A percentile compares a stretch with the other conserved stretches of the same genome.
These are phyloP conservation scores for Oropetium thomaeum DNA, from an alignment of 176 grass and related monocot species.

Conservation along the genomic window DNA sequence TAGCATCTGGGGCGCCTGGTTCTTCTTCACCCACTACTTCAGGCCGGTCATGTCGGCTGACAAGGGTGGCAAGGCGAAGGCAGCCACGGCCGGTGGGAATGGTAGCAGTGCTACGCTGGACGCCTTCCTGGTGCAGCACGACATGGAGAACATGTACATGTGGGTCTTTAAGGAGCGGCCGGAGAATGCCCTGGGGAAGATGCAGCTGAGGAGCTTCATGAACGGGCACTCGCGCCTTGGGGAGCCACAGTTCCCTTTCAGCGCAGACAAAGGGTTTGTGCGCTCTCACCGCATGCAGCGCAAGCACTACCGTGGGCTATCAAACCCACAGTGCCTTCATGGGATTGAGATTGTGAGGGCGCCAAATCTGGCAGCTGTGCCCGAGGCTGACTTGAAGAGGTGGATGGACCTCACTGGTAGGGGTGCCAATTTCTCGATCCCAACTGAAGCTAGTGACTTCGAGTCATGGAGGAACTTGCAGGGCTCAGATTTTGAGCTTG, in stretches of 20 bases:
- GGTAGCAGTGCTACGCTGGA: slow-evolving; percentile 59
- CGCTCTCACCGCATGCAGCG: slow-evolving; percentile 94
- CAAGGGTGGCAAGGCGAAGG: slow-evolving; percentile 60
- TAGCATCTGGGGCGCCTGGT: slow-evolving; percentile 95
- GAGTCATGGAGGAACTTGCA: slow-evolving; percentile 90
- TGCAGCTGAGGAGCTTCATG: slow-evolving; percentile 97
- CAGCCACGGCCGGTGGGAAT: slow-evolving; percentile 26
- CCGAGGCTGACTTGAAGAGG: slow-evolving; percentile 69
- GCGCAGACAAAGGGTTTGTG: slow-evolving; percentile 78
- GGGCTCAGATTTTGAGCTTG: slow-evolving; percentile 73
- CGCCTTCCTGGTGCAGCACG: slow-evolving; percentile 91
- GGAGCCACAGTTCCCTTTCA: slow-evolving; percentile 89
- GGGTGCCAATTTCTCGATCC: slow-evolving; percentile 69
- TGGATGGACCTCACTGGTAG: slow-evolving; percentile 86
- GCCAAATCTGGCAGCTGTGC: slow-evolving; percentile 59
- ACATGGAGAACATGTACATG: slow-evolving; percentile 99
- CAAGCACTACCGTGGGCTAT: slow-evolving; percentile 88
- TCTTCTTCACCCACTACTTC: slow-evolving; percentile 99
- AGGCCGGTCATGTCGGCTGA: slow-evolving; percentile 64
- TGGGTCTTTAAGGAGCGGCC: slow-evolving; percentile 90
- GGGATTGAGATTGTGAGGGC: slow-evolving; percentile 73
- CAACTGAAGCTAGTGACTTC: slow-evolving; percentile 64
- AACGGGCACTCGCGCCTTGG: slow-evolving; percentile 90
- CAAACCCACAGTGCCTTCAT: slow-evolving; percentile 86
- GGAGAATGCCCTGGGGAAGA: slow-evolving; percentile 94